Evolutionary conservation across 108 stramenopile genomes (phyloP).

Genomic region (Nitzschia palea): DNA sequence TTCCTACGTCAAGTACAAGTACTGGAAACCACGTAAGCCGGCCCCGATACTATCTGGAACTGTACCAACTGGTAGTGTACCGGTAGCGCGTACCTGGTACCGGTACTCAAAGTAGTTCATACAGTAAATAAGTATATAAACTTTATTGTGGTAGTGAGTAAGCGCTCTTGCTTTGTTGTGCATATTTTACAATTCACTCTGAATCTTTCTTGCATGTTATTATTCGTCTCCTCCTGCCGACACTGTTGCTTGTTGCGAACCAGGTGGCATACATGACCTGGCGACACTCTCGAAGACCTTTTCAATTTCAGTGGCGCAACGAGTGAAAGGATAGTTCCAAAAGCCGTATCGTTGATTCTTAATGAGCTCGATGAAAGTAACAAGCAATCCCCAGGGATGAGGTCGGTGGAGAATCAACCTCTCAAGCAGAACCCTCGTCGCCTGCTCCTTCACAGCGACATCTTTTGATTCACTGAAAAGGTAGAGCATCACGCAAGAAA

Average conservation of each 20-base stretch:
- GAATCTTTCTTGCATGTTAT: background rate
- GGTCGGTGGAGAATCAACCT: constrained; percentile 98
- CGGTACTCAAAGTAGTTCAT: too few species aligned
- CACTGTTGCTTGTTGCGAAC: constrained; percentile 21
- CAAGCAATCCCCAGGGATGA: constrained; percentile 94
- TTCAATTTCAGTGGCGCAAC: constrained; percentile 98
- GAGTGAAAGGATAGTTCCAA: constrained; percentile 98
- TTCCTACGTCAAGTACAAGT: too few species aligned
- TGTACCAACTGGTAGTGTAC: too few species aligned
- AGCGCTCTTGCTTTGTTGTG: background rate
- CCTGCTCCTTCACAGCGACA: constrained; percentile 97
- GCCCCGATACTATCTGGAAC: too few species aligned
- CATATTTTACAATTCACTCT: background rate
- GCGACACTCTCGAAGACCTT: constrained; percentile 88
- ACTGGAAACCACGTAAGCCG: too few species aligned
- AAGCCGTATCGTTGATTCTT: constrained; percentile 98
- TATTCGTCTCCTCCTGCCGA: constrained; percentile 27
- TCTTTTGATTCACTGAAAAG: constrained; percentile 94
- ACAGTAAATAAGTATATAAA: too few species aligned
- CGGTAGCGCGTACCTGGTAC: too few species aligned
- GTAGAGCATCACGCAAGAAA: constrained; percentile 95
- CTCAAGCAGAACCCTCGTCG: constrained; percentile 97
- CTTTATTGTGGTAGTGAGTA: background rate
- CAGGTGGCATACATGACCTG: constrained; percentile 26
- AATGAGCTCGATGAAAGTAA: constrained; percentile 99